phyloP scores from a whole-genome alignment of 148 eudicot genomes.

The Vaccinium corymbosum region DNA sequence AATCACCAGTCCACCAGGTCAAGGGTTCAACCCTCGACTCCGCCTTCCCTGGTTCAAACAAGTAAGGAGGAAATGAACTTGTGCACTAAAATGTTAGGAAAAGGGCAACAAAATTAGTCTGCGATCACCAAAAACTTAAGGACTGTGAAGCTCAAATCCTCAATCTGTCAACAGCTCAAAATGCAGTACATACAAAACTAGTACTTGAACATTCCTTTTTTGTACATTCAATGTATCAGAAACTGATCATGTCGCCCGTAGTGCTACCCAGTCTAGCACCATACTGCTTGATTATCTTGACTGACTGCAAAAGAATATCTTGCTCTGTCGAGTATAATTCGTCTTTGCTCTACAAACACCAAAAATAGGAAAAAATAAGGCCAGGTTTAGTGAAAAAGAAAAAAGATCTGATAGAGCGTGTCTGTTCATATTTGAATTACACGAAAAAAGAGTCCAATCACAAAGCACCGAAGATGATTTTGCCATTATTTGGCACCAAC shows the following conservation, averaged over 20 bases:
- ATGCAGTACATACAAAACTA: background rate
- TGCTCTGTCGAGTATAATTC: conserved; percentile 60
- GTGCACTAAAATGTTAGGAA: background rate
- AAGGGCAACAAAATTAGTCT: background rate
- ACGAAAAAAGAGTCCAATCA: background rate
- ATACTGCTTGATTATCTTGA: conserved; percentile 69
- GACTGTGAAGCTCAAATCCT: background rate
- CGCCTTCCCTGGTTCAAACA: background rate
- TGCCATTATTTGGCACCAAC: background rate
- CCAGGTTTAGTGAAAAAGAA: conserved; percentile 5
- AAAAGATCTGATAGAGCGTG: background rate
- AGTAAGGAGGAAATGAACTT: background rate
- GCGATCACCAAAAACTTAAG: background rate
- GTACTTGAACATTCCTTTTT: background rate
- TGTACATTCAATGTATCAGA: background rate
- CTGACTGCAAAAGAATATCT: conserved; percentile 73
- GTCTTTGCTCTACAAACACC: conserved; percentile 57
- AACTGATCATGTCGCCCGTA: background rate
- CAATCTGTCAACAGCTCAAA: background rate
- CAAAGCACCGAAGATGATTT: background rate
- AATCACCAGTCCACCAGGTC: background rate
- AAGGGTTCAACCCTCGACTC: background rate
- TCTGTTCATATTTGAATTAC: background rate
- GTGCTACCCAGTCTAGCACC: conserved; percentile 47
- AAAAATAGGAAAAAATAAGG: conserved; percentile 6